Conservation (phyloP, 352 stramenopile species). For the Pythium periplocum region DNA sequence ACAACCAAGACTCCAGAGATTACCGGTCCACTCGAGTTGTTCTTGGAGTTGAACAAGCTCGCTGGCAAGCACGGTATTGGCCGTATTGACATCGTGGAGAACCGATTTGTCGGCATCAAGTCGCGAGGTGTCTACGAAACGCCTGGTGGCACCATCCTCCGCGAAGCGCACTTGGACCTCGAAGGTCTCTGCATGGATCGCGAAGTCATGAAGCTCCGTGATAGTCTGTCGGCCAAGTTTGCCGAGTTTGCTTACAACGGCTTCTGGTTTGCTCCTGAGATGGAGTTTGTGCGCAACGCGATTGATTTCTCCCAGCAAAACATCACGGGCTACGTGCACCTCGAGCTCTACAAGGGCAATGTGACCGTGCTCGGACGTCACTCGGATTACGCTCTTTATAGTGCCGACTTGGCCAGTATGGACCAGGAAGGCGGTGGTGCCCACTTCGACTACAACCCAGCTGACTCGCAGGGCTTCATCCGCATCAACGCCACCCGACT, state of each 20-base stretch:
- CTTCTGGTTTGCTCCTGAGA: conserved; percentile 99
- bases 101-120: conserved; percentile 99
- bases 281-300: conserved; percentile 96
- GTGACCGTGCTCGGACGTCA: conserved; percentile 91
- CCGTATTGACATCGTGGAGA: conserved; percentile 99
- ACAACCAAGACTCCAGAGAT: conserved; percentile 74
- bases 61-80: conserved; percentile 96
- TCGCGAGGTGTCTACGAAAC: conserved; percentile 99
- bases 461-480: conserved; percentile 98
- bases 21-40: conserved; percentile 93
- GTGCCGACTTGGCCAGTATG: conserved; percentile 97
- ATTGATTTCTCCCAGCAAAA: conserved; percentile 95
- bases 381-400: conserved; percentile 94
- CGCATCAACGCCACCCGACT: conserved; percentile 97
- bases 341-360: conserved; percentile 99
- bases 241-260: conserved; percentile 98
- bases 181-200: conserved; percentile 97
- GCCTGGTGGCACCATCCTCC: conserved; percentile 92
- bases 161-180: conserved; percentile 86
- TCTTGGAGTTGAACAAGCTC: conserved; percentile 97
- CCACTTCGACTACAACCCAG: conserved; percentile 97
- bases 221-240: conserved; percentile 94
- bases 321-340: conserved; percentile 91
- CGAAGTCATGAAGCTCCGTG: conserved; percentile 93
- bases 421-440: conserved; percentile 95